Base-by-base conservation (phyloP, 495 filamentous ascomycete genomes). In the Penicillium paxilli region DNA sequence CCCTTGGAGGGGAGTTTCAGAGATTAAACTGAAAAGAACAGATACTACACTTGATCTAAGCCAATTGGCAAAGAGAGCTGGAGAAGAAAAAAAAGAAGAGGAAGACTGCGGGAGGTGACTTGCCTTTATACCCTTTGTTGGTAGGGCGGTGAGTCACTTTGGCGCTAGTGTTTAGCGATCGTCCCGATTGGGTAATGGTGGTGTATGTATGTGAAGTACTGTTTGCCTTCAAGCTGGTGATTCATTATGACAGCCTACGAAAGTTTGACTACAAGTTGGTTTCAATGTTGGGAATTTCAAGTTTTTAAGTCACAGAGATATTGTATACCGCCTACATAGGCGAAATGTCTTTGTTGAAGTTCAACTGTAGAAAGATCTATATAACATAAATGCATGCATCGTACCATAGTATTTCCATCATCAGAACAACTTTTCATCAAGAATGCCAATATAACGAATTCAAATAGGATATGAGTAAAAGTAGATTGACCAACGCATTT, bases 41-140 rank as follows among this genome's bases (percentile, higher is more conserved):
- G 90, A 94, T 96, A 94, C 90, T 93, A 94, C 89, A 94, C 90
- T 92, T 93, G 90, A 94, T 93, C 90, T 94, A 74, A 78, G 79
- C 78, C 73, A 78, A 76, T 72, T 71, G 77, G 72, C 74, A 80
- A 80, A 77, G 79, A 82, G 76, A 82, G 75, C 75, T 81, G 68
- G 69, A 76, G 59, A 76, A 78, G 67, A 73, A 73, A 78, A 71
- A 70, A 68, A 75, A 71, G 67, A 71, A 72, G 69, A 59, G 53
- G 65, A 71, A 55, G n/a, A 32, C 3, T 52, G 51, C 25, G 49
- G 57, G 60, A 12, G 57, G 46, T 26, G 22, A 17, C 30, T 22
- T 24, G 35, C 57, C 55, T 75, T 63, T 80, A 79, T 74, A 69
- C 22, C 1, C 3, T 2, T 1, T 0, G 0, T 17, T 14, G 35